Evolutionary conservation across 1,284 basidiomycete species (phyloP).

Genomic region (Cryptococcus neoformans): DNA sequence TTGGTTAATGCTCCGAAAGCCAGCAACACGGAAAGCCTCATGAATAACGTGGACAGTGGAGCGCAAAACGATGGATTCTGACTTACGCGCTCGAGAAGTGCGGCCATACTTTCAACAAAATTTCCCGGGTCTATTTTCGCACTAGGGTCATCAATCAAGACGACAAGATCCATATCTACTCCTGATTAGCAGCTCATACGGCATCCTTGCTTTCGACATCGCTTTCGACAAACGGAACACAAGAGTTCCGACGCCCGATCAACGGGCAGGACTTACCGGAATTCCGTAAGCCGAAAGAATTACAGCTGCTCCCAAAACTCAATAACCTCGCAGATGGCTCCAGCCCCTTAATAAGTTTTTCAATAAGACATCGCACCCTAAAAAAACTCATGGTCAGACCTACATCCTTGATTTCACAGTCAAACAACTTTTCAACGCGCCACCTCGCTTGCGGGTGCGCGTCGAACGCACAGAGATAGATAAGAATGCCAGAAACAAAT

Average conservation of each 20-base stretch:
- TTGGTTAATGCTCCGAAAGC: too few species aligned
- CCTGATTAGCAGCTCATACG: background rate
- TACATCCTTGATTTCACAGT: background rate
- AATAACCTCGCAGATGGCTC: slow-evolving; percentile 86
- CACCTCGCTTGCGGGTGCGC: background rate
- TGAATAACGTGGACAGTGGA: too few species aligned
- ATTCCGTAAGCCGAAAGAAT: slow-evolving; percentile 93
- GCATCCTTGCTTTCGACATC: background rate
- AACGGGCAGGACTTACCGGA: slow-evolving; percentile 62
- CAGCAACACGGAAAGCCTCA: too few species aligned
- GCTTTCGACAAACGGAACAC: background rate
- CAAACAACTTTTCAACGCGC: background rate
- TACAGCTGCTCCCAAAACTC: slow-evolving; percentile 89
- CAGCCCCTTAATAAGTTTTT: slow-evolving; percentile 90
- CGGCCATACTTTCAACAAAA: slow-evolving; percentile 90
- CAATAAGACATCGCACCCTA: slow-evolving; percentile 81
- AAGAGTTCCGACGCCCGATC: background rate
- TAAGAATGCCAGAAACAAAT: background rate
- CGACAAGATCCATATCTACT: slow-evolving; percentile 98
- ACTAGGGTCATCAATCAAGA: slow-evolving; percentile 79
- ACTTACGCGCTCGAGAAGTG: slow-evolving; percentile 83
- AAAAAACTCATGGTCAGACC: slow-evolving; percentile 1
- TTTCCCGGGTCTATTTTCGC: slow-evolving; percentile 69
- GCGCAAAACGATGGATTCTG: too few species aligned
- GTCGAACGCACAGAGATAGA: background rate